Evolutionary conservation across 129 eudicot species (phyloP), one percentile per base, ranked within the genome.

Genomic region (Artemisia annua): DNA sequence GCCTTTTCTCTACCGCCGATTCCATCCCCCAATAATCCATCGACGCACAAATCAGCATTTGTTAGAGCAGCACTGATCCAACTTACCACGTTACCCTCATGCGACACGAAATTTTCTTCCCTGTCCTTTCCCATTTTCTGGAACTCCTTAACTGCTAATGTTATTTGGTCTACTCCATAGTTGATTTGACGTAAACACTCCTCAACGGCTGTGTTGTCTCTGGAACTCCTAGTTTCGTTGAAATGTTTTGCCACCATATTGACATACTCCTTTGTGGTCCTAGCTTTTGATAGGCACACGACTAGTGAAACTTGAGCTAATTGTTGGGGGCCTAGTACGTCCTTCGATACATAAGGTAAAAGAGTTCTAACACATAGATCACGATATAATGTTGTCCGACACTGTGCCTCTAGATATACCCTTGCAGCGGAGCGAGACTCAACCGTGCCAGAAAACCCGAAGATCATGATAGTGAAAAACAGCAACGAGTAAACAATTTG

Each of bases 11-110:
- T 80, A 30, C 83, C 80, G 7, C 88, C 81, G 43, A 82, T 67
- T 16, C 78, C 85, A n/a, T 30, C 71, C 56, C 84, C 88, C 1
- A 77, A 67, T 53, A 91, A 65, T 49, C 88, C 90, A 48, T 86
- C 88, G 0, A 88, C 11, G 54, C 97, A 91, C 9, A 58, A 48
- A 14, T 76, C 79, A 35, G 85, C 76, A 48, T 86, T 83, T 0
- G 97, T 84, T 9, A 86, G 69, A n/a, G 90, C 96, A 4, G 92
- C 84, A 67, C 97, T 84, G 26, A 86, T 75, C 97, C 97, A 91
- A 14, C 84, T 86, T 8, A 77, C 71, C 26, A 91, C 85, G 48
- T 91, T 91, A 66, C 85, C 84, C 52, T 81, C 85, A 17, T 86
- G 88, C 84, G 84, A 80, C 15, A 73, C 63, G 7, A 90, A 90